A percentile compares a stretch with the other conserved stretches of the same genome.
Conservation (phyloP, 305 asterid genomes). For the Euphrasia arctica region DNA sequence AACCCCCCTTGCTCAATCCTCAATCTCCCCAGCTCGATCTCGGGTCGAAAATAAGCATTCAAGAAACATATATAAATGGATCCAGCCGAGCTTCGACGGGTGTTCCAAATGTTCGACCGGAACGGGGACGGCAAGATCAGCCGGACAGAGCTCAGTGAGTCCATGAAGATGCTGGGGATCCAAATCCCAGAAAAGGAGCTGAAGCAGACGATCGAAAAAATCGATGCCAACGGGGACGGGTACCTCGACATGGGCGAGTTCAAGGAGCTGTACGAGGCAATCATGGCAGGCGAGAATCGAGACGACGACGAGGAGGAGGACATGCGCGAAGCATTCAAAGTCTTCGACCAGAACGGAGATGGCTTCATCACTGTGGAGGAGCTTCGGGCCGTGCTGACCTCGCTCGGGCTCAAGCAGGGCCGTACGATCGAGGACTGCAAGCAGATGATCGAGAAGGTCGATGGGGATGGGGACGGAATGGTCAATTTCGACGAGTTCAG, state of each 20-base stretch:
- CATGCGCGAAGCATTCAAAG: conserved; percentile 41
- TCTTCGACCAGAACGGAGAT: background rate
- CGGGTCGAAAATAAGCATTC: too few species aligned
- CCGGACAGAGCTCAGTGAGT: conserved; percentile 44
- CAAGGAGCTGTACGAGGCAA: conserved; percentile 38
- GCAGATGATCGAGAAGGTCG: conserved; percentile 54
- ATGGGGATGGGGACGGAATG: conserved; percentile 65
- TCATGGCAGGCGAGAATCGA: conserved; percentile 41
- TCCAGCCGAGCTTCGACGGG: conserved; percentile 47
- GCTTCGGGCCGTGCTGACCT: background rate
- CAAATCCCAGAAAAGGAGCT: conserved; percentile 50
- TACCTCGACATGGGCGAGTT: conserved; percentile 50
- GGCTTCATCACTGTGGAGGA: background rate
- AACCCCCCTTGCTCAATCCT: too few species aligned
- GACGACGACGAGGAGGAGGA: conserved; percentile 49
- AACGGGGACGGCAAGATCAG: conserved; percentile 58
- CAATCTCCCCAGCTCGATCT: too few species aligned
- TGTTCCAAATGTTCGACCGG: conserved; percentile 56
- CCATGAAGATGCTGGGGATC: conserved; percentile 48
- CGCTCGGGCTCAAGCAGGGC: conserved; percentile 34
- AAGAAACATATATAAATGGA: conserved; percentile 31
- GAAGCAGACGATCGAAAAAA: conserved; percentile 47
- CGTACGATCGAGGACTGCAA: conserved; percentile 54
- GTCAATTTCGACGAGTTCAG: conserved; percentile 55
- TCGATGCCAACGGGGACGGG: conserved; percentile 60